phyloP scores from a whole-genome alignment of 2,329 filamentous ascomycete genomes.

The Talaromyces sp. region DNA sequence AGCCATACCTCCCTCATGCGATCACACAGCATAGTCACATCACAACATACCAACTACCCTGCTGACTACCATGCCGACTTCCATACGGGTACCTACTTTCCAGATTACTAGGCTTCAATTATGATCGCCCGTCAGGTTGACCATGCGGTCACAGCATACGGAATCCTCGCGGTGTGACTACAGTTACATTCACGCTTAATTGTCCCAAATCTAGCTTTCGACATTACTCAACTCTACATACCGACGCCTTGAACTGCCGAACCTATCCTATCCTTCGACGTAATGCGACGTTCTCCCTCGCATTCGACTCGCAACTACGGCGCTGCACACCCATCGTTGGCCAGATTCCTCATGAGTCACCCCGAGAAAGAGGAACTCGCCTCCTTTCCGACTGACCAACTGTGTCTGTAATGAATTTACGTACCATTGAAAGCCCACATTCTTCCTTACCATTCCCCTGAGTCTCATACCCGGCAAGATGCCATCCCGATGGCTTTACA shows the following conservation, averaged over 20 bases:
- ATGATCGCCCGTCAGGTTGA: background rate
- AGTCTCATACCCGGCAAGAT: background rate
- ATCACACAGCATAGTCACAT: conserved; percentile 13
- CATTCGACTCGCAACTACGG: background rate
- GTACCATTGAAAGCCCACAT: background rate
- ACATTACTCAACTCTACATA: background rate
- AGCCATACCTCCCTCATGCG: conserved; percentile 7
- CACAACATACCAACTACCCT: background rate
- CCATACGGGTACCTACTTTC: background rate
- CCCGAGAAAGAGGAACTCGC: background rate
- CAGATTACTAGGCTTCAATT: background rate
- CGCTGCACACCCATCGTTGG: background rate
- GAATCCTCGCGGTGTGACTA: background rate
- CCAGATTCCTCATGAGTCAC: background rate
- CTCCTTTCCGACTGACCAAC: too few relatives aligned
- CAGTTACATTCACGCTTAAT: background rate
- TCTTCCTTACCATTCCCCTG: background rate
- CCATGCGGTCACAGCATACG: background rate
- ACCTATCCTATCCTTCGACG: too few relatives aligned
- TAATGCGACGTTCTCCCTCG: background rate
- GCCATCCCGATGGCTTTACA: too few relatives aligned
- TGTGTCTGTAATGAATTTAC: too few relatives aligned
- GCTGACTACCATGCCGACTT: background rate
- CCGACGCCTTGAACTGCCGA: background rate
- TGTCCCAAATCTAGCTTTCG: background rate